Evolutionary conservation across 2,329 filamentous ascomycete genomes (phyloP).

Genomic region (Ilyonectria destructans): DNA sequence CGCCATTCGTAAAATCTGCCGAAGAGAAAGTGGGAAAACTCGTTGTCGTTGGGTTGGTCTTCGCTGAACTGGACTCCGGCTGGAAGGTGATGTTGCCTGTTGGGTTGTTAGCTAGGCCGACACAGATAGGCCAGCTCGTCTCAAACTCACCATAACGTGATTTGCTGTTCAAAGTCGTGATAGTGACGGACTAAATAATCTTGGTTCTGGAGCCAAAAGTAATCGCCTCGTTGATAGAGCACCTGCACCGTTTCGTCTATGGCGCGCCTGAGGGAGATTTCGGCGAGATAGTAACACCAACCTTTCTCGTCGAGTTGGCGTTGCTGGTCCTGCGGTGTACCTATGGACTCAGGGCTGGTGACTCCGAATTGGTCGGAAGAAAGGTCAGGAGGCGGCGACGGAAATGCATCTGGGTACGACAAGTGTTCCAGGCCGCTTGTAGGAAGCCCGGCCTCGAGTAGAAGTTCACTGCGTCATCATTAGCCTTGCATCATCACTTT

Average conservation of each 20-base stretch:
- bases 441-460: slow-evolving; percentile 22
- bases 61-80: slow-evolving; percentile 22
- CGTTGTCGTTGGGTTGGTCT: slow-evolving; percentile 14
- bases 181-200: slow-evolving; percentile 25
- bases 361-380: not conserved
- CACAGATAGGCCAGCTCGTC: not conserved
- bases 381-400: slow-evolving; percentile 22
- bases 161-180: slow-evolving; percentile 32
- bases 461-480: slow-evolving; percentile 20
- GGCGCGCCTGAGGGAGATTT: slow-evolving; percentile 28
- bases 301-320: slow-evolving; percentile 31
- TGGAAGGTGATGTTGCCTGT: slow-evolving; percentile 28
- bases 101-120: not conserved
- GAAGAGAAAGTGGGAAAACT: slow-evolving; percentile 29
- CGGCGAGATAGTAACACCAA: slow-evolving; percentile 35
- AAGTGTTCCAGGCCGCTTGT: slow-evolving; percentile 27
- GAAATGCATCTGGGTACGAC: slow-evolving; percentile 30
- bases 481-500: not conserved
- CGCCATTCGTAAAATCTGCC: slow-evolving; percentile 31
- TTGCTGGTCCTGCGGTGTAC: slow-evolving; percentile 14
- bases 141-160: slow-evolving; percentile 22
- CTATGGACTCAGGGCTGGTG: not conserved
- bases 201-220: slow-evolving; percentile 31
- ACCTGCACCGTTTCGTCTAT: slow-evolving; percentile 30
- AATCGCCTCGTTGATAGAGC: slow-evolving; percentile 21